A percentile compares a stretch with the other conserved stretches of the same genome.
Evolutionary conservation across 192 early-diverging fungal genomes (phyloP).

Genomic region (Mortierella antarctica): DNA sequence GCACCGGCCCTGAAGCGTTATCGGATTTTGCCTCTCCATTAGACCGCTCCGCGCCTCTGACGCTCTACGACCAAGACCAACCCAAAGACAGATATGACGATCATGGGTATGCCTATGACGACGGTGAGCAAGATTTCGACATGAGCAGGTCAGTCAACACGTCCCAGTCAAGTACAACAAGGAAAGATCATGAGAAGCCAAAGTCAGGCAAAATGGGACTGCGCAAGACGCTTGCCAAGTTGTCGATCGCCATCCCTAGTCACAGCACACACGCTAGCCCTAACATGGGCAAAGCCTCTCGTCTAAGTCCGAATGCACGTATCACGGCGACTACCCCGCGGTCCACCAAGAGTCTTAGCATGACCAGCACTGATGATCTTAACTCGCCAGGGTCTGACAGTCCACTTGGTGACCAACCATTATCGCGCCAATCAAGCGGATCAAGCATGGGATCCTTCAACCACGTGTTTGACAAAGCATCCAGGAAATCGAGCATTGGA

Average conservation of each 20-base stretch:
- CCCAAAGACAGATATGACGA: too few species aligned
- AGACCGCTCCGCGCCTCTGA: conserved; percentile 17
- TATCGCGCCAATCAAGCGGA: conserved; percentile 33
- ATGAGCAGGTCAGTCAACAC: conserved; percentile 21
- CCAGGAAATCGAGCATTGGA: conserved; percentile 33
- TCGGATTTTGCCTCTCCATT: background rate
- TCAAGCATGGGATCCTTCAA: conserved; percentile 40
- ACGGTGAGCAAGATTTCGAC: conserved; percentile 25
- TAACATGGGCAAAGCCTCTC: background rate
- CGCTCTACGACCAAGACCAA: conserved; percentile 8
- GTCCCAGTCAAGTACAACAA: conserved; percentile 1
- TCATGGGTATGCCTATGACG: background rate
- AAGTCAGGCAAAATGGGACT: conserved; percentile 34
- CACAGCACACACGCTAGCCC: background rate
- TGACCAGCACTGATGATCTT: conserved; percentile 22
- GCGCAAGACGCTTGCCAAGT: conserved; percentile 34
- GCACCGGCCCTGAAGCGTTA: background rate
- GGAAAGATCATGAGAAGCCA: conserved; percentile 19
- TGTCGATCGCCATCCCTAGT: conserved; percentile 41
- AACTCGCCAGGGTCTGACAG: conserved; percentile 15
- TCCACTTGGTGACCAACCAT: background rate
- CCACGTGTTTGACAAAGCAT: conserved; percentile 3
- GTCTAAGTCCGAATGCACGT: conserved; percentile 6
- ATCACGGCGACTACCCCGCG: conserved; percentile 12
- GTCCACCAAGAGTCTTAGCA: conserved; percentile 17